A percentile compares a stretch with the other conserved stretches of the same genome.
phyloP scores from a whole-genome alignment of 169 alveolate species.

The Plasmodium vivax region DNA sequence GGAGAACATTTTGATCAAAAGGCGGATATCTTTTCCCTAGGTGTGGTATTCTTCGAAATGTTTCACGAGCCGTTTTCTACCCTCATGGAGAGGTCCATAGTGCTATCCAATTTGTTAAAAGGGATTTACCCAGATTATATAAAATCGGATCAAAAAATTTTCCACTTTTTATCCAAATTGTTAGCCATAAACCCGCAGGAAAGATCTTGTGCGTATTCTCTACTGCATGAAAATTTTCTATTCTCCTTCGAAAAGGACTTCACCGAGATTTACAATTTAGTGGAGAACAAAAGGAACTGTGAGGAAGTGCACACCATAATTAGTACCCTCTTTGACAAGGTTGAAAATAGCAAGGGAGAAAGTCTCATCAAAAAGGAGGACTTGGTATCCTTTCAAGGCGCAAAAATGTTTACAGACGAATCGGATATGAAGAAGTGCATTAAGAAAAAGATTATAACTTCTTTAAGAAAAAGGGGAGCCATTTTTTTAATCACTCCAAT shows the following conservation, averaged over 20 bases:
- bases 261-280: conserved; percentile 77
- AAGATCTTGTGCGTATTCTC: conserved; percentile 80
- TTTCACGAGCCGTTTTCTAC: conserved; percentile 86
- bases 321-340: conserved; percentile 78
- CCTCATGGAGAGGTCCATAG: conserved; percentile 85
- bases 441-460: conserved; percentile 34
- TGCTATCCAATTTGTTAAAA: conserved; percentile 81
- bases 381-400: conserved; percentile 25
- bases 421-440: conserved; percentile 27
- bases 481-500: conserved; percentile 74
- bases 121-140: conserved; percentile 81
- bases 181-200: conserved; percentile 80
- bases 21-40: conserved; percentile 87
- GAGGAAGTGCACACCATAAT: conserved; percentile 81
- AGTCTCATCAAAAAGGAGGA: conserved; percentile 40
- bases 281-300: conserved; percentile 81
- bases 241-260: conserved; percentile 78
- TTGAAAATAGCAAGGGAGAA: conserved; percentile 46
- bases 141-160: conserved; percentile 74
- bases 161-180: conserved; percentile 80
- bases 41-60: conserved; percentile 90
- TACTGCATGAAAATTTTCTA: conserved; percentile 80
- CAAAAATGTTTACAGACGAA: conserved; percentile 61
- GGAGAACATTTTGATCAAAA: conserved; percentile 86
- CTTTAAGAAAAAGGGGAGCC: conserved; percentile 56